Evolutionary conservation across 164 flowering plant genomes (phyloP).

Genomic region (Aristolochia fimbriata): DNA sequence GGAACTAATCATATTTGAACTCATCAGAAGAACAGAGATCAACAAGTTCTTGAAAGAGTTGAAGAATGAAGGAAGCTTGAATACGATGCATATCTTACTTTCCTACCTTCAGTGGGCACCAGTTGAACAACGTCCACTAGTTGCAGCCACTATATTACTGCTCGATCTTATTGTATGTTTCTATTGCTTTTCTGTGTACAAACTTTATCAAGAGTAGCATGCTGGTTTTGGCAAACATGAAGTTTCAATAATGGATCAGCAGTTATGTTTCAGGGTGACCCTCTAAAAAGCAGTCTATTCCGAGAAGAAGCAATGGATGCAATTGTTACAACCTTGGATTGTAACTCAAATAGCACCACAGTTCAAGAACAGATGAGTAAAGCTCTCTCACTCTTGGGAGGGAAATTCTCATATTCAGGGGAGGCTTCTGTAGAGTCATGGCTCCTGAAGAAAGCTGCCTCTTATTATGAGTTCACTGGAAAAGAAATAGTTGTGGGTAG

Average conservation of each 20-base stretch:
- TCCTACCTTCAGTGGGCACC: slow-evolving; percentile 38
- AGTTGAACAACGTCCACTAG: slow-evolving; percentile 41
- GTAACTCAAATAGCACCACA: slow-evolving; percentile 17
- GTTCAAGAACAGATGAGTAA: slow-evolving; percentile 45
- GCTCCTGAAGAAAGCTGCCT: slow-evolving; percentile 45
- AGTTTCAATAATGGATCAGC: slow-evolving; percentile 15
- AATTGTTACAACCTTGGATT: slow-evolving; percentile 30
- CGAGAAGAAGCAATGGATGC: slow-evolving; percentile 63
- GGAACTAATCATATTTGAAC: not conserved
- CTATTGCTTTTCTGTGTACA: slow-evolving; percentile 2
- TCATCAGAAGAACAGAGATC: slow-evolving; percentile 32
- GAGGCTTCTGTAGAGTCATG: slow-evolving; percentile 36
- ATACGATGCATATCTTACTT: slow-evolving; percentile 47
- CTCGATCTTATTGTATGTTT: slow-evolving; percentile 59
- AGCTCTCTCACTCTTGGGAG: slow-evolving; percentile 47
- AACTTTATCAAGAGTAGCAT: not conserved
- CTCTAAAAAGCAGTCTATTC: slow-evolving; percentile 32
- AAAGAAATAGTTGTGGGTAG: slow-evolving; percentile 12
- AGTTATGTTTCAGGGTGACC: slow-evolving; percentile 54
- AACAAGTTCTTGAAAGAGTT: slow-evolving; percentile 31
- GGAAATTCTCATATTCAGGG: slow-evolving; percentile 36
- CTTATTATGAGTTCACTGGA: slow-evolving; percentile 15
- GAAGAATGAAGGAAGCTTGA: slow-evolving; percentile 35
- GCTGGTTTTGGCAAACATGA: not conserved
- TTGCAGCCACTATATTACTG: slow-evolving; percentile 47